These are phyloP conservation scores for Xerocomellus chrysenteron DNA, from an alignment of 768 basidiomycete genomes.

Conservation along the genomic window DNA sequence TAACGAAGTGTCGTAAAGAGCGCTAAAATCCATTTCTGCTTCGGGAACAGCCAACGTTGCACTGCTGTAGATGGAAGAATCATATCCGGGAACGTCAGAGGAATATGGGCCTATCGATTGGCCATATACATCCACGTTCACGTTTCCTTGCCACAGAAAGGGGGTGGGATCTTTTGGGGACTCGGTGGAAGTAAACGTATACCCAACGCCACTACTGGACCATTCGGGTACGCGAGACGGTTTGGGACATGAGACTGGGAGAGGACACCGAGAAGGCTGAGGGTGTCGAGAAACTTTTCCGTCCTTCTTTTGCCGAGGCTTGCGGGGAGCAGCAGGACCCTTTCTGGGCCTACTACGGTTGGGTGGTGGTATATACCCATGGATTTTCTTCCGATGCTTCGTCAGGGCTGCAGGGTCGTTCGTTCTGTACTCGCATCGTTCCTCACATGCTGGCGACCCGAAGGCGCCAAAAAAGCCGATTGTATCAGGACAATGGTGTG, in stretches of 20 bases:
- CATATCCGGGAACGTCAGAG: neutral
- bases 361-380: slow-evolving; percentile 20
- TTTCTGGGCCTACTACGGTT: neutral
- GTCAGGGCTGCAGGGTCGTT: slow-evolving; percentile 26
- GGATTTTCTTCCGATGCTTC: slow-evolving; percentile 23
- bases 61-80: neutral
- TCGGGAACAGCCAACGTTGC: neutral
- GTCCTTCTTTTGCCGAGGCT: neutral
- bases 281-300: neutral
- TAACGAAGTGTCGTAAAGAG: slow-evolving; percentile 5
- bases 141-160: neutral
- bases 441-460: neutral
- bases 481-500: slow-evolving; percentile 13
- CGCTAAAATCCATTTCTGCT: slow-evolving; percentile 4
- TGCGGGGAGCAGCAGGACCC: neutral
- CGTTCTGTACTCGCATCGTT: slow-evolving; percentile 23
- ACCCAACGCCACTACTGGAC: too few species aligned
- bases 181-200: too few species aligned
- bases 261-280: neutral
- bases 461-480: neutral
- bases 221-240: neutral
- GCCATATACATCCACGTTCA: too few species aligned
- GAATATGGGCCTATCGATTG: too few species aligned
- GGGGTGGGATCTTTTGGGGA: too few species aligned
- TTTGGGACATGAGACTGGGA: neutral